Base-by-base conservation (phyloP, 192 early-diverging fungal species). In the Lobosporangium transversale region DNA sequence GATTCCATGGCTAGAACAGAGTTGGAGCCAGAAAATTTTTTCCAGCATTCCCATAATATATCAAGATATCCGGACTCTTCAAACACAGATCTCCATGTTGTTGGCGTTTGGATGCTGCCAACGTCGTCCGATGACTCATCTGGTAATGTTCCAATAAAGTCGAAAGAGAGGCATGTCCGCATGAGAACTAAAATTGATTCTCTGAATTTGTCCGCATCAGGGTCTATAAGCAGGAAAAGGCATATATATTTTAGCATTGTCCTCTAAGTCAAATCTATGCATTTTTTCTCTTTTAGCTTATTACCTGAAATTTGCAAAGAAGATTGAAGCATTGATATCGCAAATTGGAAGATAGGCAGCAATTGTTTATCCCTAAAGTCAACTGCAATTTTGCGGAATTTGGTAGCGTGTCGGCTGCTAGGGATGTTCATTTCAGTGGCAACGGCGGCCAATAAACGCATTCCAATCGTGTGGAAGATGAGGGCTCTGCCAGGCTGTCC, bases 1-100 rank as follows among this genome's bases (percentile, higher is more conserved):
- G 88, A 89, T 59, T 97, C 94, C 84, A 96, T 82, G 20, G 91
- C 90, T 65, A 91, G 81, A 21, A 82, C 69, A 53, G 83, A 80
- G 9, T 83, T 32, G n/a, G 64, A 45, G 40, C 58, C 57, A 5
- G 73, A 56, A 42, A 76, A 76, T 23, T 62, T 67, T 58, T 76
- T 76, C 73, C 73, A 76, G 65, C 73, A 67, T 14, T 62, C 65
- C 73, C 73, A 95, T 20, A 94, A 82, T 14, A 87, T 82, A 48
- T 90, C 85, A 32, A 95, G 53, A 51, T 93, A 96, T 11, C 75
- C 79, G 20, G 85, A 83, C 26, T 90, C 86, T 60, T 94, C 88
- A 50, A 95, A 86, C 21, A 92, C 61, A 10, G 81, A 62, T 66
- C 90, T 91, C 95, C 95, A 97, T 21, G 86, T 78, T 53, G 87